Conservation (phyloP, 75 land plant genomes). For the Isoetes taiwanensis region DNA sequence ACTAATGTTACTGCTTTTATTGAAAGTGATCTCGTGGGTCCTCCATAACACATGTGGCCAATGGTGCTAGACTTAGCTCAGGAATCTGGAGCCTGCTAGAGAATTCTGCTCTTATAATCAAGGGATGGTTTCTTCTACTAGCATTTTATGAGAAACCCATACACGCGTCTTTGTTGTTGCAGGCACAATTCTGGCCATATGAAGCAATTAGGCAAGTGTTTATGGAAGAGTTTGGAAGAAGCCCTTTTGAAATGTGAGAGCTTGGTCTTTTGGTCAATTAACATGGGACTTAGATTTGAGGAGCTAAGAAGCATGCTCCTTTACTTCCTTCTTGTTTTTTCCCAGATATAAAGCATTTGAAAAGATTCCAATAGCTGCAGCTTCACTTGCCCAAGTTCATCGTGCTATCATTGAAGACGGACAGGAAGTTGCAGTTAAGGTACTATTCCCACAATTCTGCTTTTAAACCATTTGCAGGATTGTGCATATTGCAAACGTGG, state of each 20-base stretch:
- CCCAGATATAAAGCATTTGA: too few species aligned
- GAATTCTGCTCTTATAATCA: too few species aligned
- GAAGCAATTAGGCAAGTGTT: constrained; percentile 49
- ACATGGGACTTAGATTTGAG: constrained; percentile 34
- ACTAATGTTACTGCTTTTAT: too few species aligned
- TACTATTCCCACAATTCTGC: constrained; percentile 8
- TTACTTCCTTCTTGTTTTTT: too few species aligned
- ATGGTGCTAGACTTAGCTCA: too few species aligned
- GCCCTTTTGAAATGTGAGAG: constrained; percentile 55
- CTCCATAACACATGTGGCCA: too few species aligned
- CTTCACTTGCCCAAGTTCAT: constrained; percentile 98
- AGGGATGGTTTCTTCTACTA: too few species aligned
- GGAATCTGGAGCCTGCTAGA: too few species aligned
- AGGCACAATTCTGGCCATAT: constrained; percentile 55
- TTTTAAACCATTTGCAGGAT: neutral
- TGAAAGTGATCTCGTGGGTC: too few species aligned
- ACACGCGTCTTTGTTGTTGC: constrained; percentile 10
- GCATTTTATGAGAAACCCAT: too few species aligned
- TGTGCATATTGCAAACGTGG: constrained; percentile 6
- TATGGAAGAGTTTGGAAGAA: constrained; percentile 41
- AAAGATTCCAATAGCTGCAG: constrained; percentile 89
- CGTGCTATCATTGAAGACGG: constrained; percentile 48
- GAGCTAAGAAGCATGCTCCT: too few species aligned
- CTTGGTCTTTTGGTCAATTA: neutral
- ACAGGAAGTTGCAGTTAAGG: constrained; percentile 95